Conservation (phyloP, 2,329 filamentous ascomycete species). For the Diaporthe sp. region DNA sequence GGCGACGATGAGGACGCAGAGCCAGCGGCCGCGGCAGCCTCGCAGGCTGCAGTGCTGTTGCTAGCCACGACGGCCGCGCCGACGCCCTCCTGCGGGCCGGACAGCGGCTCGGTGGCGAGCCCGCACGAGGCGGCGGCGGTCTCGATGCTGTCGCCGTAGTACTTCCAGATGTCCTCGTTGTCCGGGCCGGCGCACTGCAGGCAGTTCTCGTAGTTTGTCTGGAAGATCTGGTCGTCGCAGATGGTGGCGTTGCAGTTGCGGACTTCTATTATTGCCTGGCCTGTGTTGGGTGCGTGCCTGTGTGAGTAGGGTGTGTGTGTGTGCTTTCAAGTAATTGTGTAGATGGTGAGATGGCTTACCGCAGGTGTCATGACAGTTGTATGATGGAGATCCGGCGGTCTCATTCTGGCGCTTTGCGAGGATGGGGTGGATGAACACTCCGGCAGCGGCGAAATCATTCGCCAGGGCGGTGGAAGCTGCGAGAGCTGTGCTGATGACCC, state of each 20-base stretch:
- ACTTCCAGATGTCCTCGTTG: constrained; percentile 54
- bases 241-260: constrained; percentile 40
- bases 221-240: constrained; percentile 50
- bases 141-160: constrained; percentile 49
- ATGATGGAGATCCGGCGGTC: constrained; percentile 49
- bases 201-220: constrained; percentile 51
- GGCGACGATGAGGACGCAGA: constrained; percentile 8
- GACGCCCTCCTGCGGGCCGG: constrained; percentile 37
- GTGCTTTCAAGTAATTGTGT: neutral
- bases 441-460: neutral
- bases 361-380: constrained; percentile 57
- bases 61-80: constrained; percentile 34
- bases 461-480: constrained; percentile 18
- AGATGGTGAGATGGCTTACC: constrained; percentile 42
- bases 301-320: neutral
- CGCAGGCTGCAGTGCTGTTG: constrained; percentile 25
- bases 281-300: constrained; percentile 28
- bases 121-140: constrained; percentile 43
- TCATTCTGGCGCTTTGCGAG: constrained; percentile 44
- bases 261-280: constrained; percentile 49
- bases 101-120: constrained; percentile 38
- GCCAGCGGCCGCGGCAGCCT: constrained; percentile 20
- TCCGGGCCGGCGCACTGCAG: constrained; percentile 51
- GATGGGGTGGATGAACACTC: constrained; percentile 3
- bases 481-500: constrained; percentile 22